Evolutionary conservation across 2,329 filamentous ascomycete genomes (phyloP), one percentile per base, ranked within the genome.

Genomic region (Diplodia mutila): DNA sequence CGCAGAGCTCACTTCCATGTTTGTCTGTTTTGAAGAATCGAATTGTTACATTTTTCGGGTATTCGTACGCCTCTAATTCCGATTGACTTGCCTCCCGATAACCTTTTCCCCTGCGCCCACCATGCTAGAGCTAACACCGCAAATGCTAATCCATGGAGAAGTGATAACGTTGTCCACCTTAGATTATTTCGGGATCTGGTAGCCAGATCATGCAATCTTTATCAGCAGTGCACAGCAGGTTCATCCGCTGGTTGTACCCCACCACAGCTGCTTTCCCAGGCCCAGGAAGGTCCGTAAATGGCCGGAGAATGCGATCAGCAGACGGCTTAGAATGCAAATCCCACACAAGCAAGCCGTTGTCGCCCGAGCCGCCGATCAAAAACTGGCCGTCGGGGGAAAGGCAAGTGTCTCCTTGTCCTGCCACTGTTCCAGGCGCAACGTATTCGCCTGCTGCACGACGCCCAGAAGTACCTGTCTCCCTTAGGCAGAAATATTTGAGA

Each of bases 331-430:
- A 75, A 71, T 91, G 82, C 21, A 90, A 88, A 78, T 99, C 94
- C 94, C 95, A 99, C 0, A 97, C 89, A 4, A 94, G 81, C 8
- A 97, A 83, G 64, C 94, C 93, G 46, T 70, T 67, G 2, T 9
- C 25, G 16, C 85, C 85, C 65, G 85, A 87, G n/a, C 94, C 94
- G 68, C 94, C 92, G 46, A 99, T 80, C 2, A 98, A 89, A 76
- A 91, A 99, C 65, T 93, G 87, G 2, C 94, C 95, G 75, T 99
- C 95, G 0, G 93, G 92, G 0, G 91, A 89, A 77, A 98, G 95
- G 77, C 92, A 95, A 66, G 91, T 91, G 74, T 98, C 94, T 14
- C 94, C 87, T 76, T 87, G 88, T 2, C 78, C 76, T 79, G 87
- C 78, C 82, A 88, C 76, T 74, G 87, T 82, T 7, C 82, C 77